Evolutionary conservation across 176 grass and related monocot genomes (phyloP).

Genomic region (Cenchrus purpureus): DNA sequence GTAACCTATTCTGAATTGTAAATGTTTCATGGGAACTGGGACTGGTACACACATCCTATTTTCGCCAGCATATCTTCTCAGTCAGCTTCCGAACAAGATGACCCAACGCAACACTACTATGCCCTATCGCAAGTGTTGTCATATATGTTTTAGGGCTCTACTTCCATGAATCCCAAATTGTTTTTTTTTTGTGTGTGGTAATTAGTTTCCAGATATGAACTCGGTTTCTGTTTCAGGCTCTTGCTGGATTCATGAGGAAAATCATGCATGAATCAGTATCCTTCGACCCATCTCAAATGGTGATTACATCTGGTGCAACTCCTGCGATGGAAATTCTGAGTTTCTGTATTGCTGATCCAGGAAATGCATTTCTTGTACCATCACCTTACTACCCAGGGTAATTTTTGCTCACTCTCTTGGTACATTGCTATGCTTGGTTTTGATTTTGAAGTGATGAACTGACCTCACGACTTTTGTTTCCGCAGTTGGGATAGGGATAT

Average conservation of each 20-base stretch:
- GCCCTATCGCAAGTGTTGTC: too few relatives aligned
- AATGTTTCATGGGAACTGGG: slow-evolving; percentile 6
- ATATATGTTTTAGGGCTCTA: background rate
- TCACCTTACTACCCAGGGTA: slow-evolving; percentile 98
- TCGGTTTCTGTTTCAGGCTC: slow-evolving; percentile 63
- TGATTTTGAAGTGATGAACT: background rate
- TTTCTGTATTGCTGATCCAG: slow-evolving; percentile 89
- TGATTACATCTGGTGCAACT: slow-evolving; percentile 84
- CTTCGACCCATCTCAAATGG: slow-evolving; percentile 81
- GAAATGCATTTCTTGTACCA: slow-evolving; percentile 98
- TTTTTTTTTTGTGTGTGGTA: slow-evolving; percentile 1
- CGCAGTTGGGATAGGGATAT: slow-evolving; percentile 93
- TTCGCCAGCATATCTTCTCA: too few relatives aligned
- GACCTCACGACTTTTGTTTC: slow-evolving; percentile 7
- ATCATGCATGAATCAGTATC: slow-evolving; percentile 71
- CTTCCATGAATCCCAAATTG: background rate
- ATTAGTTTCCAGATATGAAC: slow-evolving; percentile 30
- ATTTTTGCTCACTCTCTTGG: slow-evolving; percentile 16
- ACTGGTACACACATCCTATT: background rate
- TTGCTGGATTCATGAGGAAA: slow-evolving; percentile 89
- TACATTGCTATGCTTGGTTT: background rate
- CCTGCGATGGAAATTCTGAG: slow-evolving; percentile 82
- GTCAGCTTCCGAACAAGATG: too few relatives aligned
- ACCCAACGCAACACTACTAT: too few relatives aligned
- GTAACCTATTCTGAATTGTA: background rate